A percentile compares a stretch with the other conserved stretches of the same genome.
These are phyloP conservation scores for Tuber melanosporum DNA, from an alignment of 495 filamentous ascomycete genomes.

Conservation along the genomic window DNA sequence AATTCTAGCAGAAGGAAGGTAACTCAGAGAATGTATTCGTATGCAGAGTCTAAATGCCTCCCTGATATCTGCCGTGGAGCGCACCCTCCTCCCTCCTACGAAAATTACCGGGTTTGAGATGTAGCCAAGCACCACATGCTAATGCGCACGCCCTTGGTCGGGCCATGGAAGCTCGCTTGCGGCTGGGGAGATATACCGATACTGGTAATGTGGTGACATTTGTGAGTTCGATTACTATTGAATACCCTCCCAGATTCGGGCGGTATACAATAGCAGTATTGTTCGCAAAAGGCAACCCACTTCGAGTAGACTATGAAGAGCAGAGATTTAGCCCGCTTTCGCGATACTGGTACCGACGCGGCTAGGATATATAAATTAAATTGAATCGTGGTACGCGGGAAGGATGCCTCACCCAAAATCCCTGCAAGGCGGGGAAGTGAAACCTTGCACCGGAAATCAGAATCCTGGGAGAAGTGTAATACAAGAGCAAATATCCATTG, in stretches of 20 bases:
- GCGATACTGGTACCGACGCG: background rate
- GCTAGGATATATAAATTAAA: too few species aligned
- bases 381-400: background rate
- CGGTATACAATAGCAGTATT: too few species aligned
- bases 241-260: too few species aligned
- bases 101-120: too few species aligned
- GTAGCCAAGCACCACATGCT: background rate
- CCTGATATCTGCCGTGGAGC: background rate
- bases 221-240: too few species aligned
- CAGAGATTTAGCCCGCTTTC: background rate
- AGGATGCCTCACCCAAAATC: background rate
- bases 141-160: background rate
- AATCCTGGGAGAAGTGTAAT: background rate
- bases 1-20: too few species aligned
- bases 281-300: too few species aligned
- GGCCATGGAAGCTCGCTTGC: background rate
- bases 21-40: too few species aligned
- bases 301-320: too few species aligned
- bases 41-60: too few species aligned
- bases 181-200: background rate
- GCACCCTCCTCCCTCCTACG: too few species aligned
- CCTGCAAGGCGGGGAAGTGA: background rate
- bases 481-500: background rate
- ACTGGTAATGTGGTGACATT: too few species aligned
- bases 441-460: background rate